Evolutionary conservation across 768 basidiomycete genomes (phyloP).

Genomic region (Dictyophora rubrovolvata): DNA sequence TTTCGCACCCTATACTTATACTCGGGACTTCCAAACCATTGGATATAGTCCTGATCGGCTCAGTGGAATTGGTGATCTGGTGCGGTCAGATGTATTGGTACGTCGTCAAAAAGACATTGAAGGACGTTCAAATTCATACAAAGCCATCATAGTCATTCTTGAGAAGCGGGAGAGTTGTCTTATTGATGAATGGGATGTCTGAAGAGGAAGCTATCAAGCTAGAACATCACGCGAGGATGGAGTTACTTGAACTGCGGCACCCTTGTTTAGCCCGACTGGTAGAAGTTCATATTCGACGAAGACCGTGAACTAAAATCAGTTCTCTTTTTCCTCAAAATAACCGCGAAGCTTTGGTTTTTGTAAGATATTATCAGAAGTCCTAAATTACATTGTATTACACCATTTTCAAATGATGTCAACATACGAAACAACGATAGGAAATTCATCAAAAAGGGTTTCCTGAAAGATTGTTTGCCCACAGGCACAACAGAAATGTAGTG

Average conservation of each 20-base stretch:
- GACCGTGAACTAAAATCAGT: neutral
- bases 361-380: too few species aligned
- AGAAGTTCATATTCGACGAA: constrained; percentile 44
- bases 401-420: too few species aligned
- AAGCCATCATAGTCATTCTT: constrained; percentile 45
- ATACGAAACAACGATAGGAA: too few species aligned
- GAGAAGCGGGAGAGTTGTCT: constrained; percentile 51
- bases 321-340: too few species aligned
- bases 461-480: too few species aligned
- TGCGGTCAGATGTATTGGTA: constrained; percentile 6
- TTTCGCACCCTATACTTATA: constrained; percentile 37
- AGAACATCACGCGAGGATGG: constrained; percentile 40
- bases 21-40: constrained; percentile 19
- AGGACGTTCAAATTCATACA: neutral
- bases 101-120: neutral
- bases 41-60: constrained; percentile 31
- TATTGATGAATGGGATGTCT: constrained; percentile 52
- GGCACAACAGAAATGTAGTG: too few species aligned
- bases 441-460: too few species aligned
- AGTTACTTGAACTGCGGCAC: constrained; percentile 37
- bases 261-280: constrained; percentile 47
- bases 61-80: constrained; percentile 2
- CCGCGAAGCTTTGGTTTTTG: too few species aligned
- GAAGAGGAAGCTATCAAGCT: constrained; percentile 43
- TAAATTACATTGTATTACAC: too few species aligned